Conservation (phyloP, 2,329 filamentous ascomycete species). For the Paracoccidioides brasiliensis region DNA sequence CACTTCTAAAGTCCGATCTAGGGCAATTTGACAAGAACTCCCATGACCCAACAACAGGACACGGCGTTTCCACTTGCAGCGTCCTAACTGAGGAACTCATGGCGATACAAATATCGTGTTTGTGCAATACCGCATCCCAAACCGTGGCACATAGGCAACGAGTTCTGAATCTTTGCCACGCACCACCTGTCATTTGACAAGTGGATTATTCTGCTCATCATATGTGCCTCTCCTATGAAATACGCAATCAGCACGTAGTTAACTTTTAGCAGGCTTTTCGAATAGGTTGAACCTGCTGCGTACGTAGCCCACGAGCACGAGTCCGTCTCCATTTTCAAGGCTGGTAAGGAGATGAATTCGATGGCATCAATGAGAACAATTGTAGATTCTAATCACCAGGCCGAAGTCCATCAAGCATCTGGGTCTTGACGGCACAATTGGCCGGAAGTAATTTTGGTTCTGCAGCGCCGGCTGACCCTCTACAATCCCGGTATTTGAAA, state of each 20-base stretch:
- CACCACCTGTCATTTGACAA: slow-evolving; percentile 35
- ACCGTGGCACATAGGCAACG: slow-evolving; percentile 13
- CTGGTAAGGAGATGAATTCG: slow-evolving; percentile 12
- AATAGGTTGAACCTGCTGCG: slow-evolving; percentile 33
- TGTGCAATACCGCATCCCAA: slow-evolving; percentile 18
- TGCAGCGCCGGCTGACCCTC: not conserved
- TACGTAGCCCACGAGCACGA: slow-evolving; percentile 40
- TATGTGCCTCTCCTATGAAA: slow-evolving; percentile 28
- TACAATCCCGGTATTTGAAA: not conserved
- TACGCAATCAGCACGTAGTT: slow-evolving; percentile 16
- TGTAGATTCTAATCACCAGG: slow-evolving; percentile 11
- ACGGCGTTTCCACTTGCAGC: not conserved
- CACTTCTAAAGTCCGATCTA: no score
- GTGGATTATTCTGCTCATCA: slow-evolving; percentile 36
- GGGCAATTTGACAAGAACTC: no score
- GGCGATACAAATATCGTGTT: slow-evolving; percentile 16
- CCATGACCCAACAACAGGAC: not conserved
- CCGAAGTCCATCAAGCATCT: slow-evolving; percentile 18
- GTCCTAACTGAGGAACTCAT: not conserved
- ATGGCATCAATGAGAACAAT: slow-evolving; percentile 25
- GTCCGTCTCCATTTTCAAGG: slow-evolving; percentile 19
- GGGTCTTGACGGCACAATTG: slow-evolving; percentile 16
- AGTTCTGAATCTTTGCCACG: slow-evolving; percentile 37
- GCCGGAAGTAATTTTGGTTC: slow-evolving; percentile 15
- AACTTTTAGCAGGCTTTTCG: slow-evolving; percentile 24